Base-by-base conservation (phyloP, 192 early-diverging fungal genomes). In the Gryganskiella cystojenkinii region DNA sequence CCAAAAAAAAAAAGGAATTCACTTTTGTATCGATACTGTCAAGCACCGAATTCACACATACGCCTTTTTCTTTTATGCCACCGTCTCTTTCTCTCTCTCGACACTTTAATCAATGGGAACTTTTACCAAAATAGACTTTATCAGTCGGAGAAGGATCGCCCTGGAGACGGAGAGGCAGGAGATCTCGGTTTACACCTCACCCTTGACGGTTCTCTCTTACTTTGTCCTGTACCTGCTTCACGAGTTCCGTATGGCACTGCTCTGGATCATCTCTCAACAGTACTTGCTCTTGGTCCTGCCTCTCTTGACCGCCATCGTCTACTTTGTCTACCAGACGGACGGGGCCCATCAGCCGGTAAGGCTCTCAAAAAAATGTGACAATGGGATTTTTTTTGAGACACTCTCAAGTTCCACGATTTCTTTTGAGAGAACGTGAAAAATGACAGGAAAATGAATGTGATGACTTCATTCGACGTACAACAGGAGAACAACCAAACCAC, bases 271-370 rank as follows among this genome's bases (percentile, higher is more conserved):
- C 15, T 80, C 72, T 10, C 79, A 80, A 53, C 79, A 80, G 46
- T 82, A 80, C 51, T 50, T 82, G 3, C 40, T 80, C 20, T 45
- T 74, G 8, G 61, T 73, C 10, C 52, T 85, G 54, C 78, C 81
- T 3, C 49, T 61, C 50, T 33, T 82, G 13, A 47, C 63, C 15
- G 60, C 78, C 3, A 35, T 69, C 13, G 50, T 85, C 49, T 79
- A 80, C 55, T 58, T 78, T 42, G 54, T 80, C 34, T 90, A 90
- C 55, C 71, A 70, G 37, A 62, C 75, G 3, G 89, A 91, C 34
- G 90, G 90, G 31, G 74, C 85, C 46, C 87, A 89, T 82, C 82
- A 90, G 57, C 56, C 80, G 61, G 88, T 88, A 85, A 40, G 64
- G n/a, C 14, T 40, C 4, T n/a, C 33, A 22, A 34, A 17, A 13